phyloP scores from a whole-genome alignment of 768 basidiomycete species.

The Hemileccinum impolitum region DNA sequence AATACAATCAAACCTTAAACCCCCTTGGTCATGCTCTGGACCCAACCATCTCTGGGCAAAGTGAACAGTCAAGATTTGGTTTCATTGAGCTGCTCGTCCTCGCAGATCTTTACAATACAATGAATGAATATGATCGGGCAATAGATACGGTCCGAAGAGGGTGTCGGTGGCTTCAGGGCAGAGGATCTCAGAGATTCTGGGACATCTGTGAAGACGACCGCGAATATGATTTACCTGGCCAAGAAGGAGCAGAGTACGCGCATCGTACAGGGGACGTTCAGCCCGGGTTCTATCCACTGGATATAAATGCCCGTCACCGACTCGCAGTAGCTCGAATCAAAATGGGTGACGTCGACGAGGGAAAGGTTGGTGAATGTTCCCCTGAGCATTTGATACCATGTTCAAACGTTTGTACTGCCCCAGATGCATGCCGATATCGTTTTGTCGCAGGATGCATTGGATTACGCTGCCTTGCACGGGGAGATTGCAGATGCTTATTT shows the following conservation, averaged over 20 bases:
- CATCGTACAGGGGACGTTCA: slow-evolving; percentile 46
- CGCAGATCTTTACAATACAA: slow-evolving; percentile 76
- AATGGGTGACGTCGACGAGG: slow-evolving; percentile 76
- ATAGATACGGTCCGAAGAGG: slow-evolving; percentile 70
- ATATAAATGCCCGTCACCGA: slow-evolving; percentile 64
- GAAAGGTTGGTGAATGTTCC: slow-evolving; percentile 57
- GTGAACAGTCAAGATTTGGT: slow-evolving; percentile 8
- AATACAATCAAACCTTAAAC: slow-evolving; percentile 51
- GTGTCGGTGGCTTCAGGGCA: slow-evolving; percentile 88
- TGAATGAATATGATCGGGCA: slow-evolving; percentile 65
- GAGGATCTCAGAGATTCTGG: slow-evolving; percentile 73
- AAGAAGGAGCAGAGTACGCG: slow-evolving; percentile 43
- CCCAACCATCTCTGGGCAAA: slow-evolving; percentile 3
- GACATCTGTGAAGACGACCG: slow-evolving; percentile 81
- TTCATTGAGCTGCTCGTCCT: slow-evolving; percentile 73
- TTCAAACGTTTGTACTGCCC: not conserved
- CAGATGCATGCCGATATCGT: slow-evolving; percentile 78
- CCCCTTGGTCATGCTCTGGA: slow-evolving; percentile 40
- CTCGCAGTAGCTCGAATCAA: slow-evolving; percentile 80
- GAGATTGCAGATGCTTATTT: slow-evolving; percentile 87
- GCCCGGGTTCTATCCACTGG: slow-evolving; percentile 42
- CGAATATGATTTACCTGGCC: slow-evolving; percentile 65
- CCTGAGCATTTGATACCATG: not conserved
- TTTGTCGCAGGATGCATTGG: slow-evolving; percentile 63
- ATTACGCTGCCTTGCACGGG: slow-evolving; percentile 73